Conservation (phyloP, 257 asterid genomes). For the Solanum acaule region DNA sequence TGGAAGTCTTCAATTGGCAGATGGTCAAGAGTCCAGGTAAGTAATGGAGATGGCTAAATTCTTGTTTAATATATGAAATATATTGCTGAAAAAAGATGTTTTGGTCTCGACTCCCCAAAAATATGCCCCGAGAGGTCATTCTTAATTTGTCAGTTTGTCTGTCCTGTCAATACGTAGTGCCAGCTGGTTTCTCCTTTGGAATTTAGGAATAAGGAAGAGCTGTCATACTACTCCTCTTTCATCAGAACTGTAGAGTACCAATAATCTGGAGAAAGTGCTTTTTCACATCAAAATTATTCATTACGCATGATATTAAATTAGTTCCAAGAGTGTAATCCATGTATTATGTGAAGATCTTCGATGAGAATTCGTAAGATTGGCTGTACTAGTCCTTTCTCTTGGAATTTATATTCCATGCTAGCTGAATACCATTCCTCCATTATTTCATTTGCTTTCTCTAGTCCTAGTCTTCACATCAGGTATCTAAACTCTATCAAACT, state of each 20-base stretch:
- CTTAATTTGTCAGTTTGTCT: background rate
- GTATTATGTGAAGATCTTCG: background rate
- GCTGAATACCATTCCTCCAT: background rate
- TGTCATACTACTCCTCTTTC: background rate
- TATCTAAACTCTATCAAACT: background rate
- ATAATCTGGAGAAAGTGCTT: background rate
- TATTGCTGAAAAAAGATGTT: background rate
- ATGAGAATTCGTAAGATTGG: background rate
- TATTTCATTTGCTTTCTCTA: background rate
- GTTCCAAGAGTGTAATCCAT: background rate
- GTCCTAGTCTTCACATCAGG: background rate
- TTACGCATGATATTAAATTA: background rate
- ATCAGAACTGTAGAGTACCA: background rate
- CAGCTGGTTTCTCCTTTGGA: background rate
- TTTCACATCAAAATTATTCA: background rate
- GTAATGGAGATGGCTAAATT: background rate
- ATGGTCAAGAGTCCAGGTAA: conserved; percentile 94
- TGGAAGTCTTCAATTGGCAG: conserved; percentile 80
- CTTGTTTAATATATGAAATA: background rate
- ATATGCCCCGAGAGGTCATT: background rate
- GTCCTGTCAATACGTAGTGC: background rate
- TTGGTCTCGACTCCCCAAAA: background rate
- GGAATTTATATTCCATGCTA: background rate
- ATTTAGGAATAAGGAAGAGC: background rate
- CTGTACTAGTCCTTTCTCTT: background rate